Percentiles rank a stretch among this genome's conserved stretches.
These are phyloP conservation scores for Alternaria panax DNA, from an alignment of 2,329 filamentous ascomycete genomes.

Conservation along the genomic window DNA sequence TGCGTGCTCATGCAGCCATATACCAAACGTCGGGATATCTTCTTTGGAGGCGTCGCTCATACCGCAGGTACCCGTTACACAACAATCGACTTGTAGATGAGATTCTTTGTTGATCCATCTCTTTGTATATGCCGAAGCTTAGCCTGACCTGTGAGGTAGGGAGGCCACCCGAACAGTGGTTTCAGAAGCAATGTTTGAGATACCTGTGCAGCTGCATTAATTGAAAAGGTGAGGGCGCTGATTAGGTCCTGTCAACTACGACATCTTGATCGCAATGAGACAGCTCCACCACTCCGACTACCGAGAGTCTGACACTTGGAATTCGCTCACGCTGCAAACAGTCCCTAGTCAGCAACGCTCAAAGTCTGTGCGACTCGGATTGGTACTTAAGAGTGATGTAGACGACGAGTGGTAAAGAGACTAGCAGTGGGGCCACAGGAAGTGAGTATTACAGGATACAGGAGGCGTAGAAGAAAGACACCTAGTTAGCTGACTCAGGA, in stretches of 20 bases:
- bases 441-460: constrained; percentile 22
- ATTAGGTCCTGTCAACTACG: background rate
- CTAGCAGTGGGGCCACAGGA: constrained; percentile 15
- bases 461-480: constrained; percentile 27
- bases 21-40: constrained; percentile 24
- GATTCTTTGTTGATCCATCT: constrained; percentile 16
- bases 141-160: background rate
- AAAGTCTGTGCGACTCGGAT: constrained; percentile 8
- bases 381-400: constrained; percentile 1
- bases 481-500: background rate
- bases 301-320: constrained; percentile 25
- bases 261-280: constrained; percentile 15
- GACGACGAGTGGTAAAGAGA: background rate
- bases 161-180: background rate
- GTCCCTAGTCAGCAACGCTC: constrained; percentile 20
- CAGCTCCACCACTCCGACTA: constrained; percentile 16
- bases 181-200: background rate
- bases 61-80: constrained; percentile 26
- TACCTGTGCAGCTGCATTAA: background rate
- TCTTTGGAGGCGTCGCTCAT: constrained; percentile 22
- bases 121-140: constrained; percentile 8
- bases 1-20: constrained; percentile 39
- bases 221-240: background rate
- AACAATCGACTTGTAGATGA: constrained; percentile 15
- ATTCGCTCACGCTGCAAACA: constrained; percentile 35